A percentile compares a stretch with the other conserved stretches of the same genome.
Conservation (phyloP, 768 basidiomycete genomes). For the Lentinula aciculospora region DNA sequence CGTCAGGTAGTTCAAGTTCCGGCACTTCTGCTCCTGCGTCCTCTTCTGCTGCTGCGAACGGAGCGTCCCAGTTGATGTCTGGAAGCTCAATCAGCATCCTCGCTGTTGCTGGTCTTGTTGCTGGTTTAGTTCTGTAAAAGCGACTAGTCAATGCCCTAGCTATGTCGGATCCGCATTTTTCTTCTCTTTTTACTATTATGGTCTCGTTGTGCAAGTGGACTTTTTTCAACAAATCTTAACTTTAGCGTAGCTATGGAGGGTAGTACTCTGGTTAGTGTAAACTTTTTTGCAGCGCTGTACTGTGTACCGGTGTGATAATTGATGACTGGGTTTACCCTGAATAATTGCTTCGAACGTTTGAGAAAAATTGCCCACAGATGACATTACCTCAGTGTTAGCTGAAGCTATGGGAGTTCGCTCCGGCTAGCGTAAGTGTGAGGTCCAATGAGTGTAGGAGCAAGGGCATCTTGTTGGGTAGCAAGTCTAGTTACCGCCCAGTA, state of each 20-base stretch:
- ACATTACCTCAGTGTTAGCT: no score
- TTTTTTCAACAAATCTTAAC: neutral
- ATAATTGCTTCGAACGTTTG: no score
- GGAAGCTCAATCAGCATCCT: slow-evolving; percentile 3
- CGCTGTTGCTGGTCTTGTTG: slow-evolving; percentile 6
- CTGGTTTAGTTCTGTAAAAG: slow-evolving; percentile 3
- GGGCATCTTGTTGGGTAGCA: no score
- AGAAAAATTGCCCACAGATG: no score
- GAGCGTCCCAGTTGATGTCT: slow-evolving; percentile 1
- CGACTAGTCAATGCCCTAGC: neutral
- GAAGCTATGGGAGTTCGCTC: no score
- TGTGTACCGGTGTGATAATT: slow-evolving; percentile 3
- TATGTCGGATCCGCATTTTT: neutral
- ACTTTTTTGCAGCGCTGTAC: neutral
- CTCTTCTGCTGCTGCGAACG: slow-evolving; percentile 4
- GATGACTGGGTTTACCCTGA: slow-evolving; percentile 1
- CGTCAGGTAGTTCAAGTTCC: slow-evolving; percentile 14
- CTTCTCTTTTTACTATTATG: neutral
- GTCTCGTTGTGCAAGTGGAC: slow-evolving; percentile 1
- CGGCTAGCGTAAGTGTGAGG: no score
- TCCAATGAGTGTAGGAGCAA: no score
- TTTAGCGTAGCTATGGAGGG: neutral
- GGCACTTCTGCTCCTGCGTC: slow-evolving; percentile 14
- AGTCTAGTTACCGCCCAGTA: no score
- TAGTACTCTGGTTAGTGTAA: slow-evolving; percentile 7